phyloP scores from a whole-genome alignment of 257 asterid genomes.

The Capsicum baccatum region DNA sequence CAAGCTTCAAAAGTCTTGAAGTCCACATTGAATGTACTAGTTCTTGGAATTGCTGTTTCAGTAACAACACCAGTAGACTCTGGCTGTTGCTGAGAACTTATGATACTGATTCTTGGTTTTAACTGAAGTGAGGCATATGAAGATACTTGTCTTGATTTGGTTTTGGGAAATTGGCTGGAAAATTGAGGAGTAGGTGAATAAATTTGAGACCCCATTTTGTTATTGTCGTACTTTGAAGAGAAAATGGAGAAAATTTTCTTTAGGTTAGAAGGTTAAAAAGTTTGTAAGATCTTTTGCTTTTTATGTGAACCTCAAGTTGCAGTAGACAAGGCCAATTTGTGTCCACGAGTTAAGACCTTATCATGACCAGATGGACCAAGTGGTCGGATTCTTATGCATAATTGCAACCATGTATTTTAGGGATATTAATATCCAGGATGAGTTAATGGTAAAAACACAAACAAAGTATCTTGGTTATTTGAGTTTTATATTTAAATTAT shows the following conservation, averaged over 20 bases:
- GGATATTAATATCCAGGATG: not conserved
- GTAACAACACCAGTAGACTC: slow-evolving; percentile 38
- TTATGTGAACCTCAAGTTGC: slow-evolving; percentile 19
- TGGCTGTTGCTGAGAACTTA: slow-evolving; percentile 29
- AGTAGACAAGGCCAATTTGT: slow-evolving; percentile 29
- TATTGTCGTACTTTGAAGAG: not conserved
- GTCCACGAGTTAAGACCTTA: slow-evolving; percentile 39
- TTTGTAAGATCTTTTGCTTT: not conserved
- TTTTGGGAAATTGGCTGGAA: slow-evolving; percentile 34
- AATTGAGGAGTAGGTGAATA: slow-evolving; percentile 47
- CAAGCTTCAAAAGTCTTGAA: slow-evolving; percentile 72
- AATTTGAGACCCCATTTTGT: slow-evolving; percentile 55
- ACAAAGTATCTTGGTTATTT: too few relatives aligned
- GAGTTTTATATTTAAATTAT: too few relatives aligned
- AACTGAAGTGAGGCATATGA: slow-evolving; percentile 36
- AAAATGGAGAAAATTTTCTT: not conserved
- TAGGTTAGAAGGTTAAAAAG: not conserved
- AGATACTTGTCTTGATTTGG: slow-evolving; percentile 34
- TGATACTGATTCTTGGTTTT: slow-evolving; percentile 28
- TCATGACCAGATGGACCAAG: slow-evolving; percentile 24
- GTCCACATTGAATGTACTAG: slow-evolving; percentile 46
- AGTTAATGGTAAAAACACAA: too few relatives aligned
- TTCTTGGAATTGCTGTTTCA: slow-evolving; percentile 35
- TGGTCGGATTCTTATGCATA: not conserved
- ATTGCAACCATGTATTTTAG: not conserved